These are phyloP conservation scores for Colletotrichum shisoi DNA, from an alignment of 2,329 filamentous ascomycete genomes.

Conservation along the genomic window DNA sequence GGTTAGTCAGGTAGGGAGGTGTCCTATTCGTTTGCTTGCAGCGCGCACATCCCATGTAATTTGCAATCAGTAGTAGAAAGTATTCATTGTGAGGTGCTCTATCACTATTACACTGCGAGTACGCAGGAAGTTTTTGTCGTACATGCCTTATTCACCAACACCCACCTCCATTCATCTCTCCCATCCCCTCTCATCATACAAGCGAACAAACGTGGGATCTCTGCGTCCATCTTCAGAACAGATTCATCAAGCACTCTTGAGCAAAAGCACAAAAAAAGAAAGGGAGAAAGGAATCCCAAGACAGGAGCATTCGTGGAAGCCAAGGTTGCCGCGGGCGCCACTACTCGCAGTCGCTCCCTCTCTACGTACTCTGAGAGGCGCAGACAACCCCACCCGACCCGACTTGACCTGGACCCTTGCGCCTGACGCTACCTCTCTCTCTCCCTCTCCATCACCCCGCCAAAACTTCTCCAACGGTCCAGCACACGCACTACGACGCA, in stretches of 20 bases:
- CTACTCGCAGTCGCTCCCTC: slow-evolving; percentile 4
- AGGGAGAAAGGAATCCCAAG: too few species aligned
- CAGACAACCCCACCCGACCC: slow-evolving; percentile 19
- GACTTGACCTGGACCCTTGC: slow-evolving; percentile 16
- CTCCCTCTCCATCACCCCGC: slow-evolving; percentile 21
- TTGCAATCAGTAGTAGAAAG: neutral
- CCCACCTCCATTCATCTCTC: neutral
- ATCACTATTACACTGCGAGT: neutral
- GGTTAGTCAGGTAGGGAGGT: neutral
- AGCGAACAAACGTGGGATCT: neutral
- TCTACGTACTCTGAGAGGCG: slow-evolving; percentile 11
- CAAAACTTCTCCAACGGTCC: slow-evolving; percentile 21
- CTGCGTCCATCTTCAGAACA: slow-evolving; percentile 1
- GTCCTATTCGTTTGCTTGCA: neutral
- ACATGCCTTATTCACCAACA: too few species aligned
- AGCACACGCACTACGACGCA: slow-evolving; percentile 9
- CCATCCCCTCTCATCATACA: neutral
- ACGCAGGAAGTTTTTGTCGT: neutral
- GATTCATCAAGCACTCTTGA: neutral
- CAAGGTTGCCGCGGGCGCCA: slow-evolving; percentile 1
- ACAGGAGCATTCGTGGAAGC: neutral
- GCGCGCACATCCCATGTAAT: neutral
- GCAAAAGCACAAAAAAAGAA: neutral
- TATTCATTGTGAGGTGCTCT: neutral
- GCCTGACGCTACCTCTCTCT: neutral